Evolutionary conservation across 2,329 filamentous ascomycete genomes (phyloP).

Genomic region (Periconia sp.): DNA sequence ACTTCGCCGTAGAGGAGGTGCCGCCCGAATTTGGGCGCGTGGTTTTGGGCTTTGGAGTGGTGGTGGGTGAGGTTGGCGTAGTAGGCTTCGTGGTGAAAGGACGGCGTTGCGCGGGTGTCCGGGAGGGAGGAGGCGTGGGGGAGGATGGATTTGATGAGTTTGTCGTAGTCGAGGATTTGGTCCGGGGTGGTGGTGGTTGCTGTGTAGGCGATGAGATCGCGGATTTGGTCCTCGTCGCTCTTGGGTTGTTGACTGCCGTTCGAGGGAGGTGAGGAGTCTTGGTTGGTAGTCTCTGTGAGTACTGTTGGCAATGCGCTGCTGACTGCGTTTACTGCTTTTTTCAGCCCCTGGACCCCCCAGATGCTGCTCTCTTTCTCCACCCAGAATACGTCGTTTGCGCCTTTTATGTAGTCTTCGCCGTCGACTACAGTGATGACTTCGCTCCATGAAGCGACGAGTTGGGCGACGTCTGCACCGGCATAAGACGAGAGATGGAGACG

Average conservation of each 20-base stretch:
- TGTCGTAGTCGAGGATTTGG: constrained; percentile 73
- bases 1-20: constrained; percentile 86
- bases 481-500: constrained; percentile 78
- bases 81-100: constrained; percentile 81
- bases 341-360: constrained; percentile 32
- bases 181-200: constrained; percentile 44
- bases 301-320: constrained; percentile 28
- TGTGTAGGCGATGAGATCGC: constrained; percentile 32
- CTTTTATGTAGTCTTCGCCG: constrained; percentile 72
- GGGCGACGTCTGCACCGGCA: constrained; percentile 63
- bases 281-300: constrained; percentile 22
- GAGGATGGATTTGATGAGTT: constrained; percentile 72
- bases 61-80: constrained; percentile 72
- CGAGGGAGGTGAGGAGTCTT: constrained; percentile 4
- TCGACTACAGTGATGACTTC: constrained; percentile 68
- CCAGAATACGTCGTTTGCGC: constrained; percentile 80
- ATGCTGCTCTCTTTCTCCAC: constrained; percentile 66
- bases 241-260: constrained; percentile 21
- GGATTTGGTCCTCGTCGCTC: constrained; percentile 31
- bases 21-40: constrained; percentile 69
- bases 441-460: constrained; percentile 66
- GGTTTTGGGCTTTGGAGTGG: constrained; percentile 58
- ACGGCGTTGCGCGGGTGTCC: constrained; percentile 71
- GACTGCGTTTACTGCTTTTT: constrained; percentile 37
- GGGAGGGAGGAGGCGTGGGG: constrained; percentile 71